Conservation (phyloP, 2,329 filamentous ascomycete genomes). For the Aspergillus transmontanensis region DNA sequence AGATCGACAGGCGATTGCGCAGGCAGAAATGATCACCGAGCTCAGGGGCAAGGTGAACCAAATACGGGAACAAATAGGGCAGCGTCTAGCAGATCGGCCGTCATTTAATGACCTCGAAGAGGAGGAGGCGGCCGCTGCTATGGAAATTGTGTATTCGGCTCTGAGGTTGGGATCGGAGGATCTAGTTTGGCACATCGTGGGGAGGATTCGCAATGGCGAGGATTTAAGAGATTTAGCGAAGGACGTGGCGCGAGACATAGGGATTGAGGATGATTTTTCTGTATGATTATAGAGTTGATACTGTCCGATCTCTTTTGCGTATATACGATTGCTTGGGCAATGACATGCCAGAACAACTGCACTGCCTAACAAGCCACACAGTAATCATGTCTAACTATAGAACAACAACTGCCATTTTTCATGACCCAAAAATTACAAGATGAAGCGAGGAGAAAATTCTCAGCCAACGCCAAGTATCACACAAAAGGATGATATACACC, state of each 20-base stretch:
- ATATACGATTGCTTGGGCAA: neutral
- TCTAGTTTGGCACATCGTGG: slow-evolving; percentile 11
- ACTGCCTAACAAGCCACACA: neutral
- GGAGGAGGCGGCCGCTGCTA: slow-evolving; percentile 6
- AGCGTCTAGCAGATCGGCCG: neutral
- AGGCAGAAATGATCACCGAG: slow-evolving; percentile 20
- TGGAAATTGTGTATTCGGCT: slow-evolving; percentile 18
- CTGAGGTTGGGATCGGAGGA: slow-evolving; percentile 13
- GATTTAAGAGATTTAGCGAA: slow-evolving; percentile 8
- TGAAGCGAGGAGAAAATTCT: neutral
- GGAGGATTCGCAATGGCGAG: slow-evolving; percentile 14
- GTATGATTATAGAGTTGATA: slow-evolving; percentile 1
- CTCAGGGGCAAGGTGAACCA: slow-evolving; percentile 13
- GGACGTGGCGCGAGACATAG: slow-evolving; percentile 1
- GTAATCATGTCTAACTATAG: neutral
- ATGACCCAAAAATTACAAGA: neutral
- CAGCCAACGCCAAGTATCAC: neutral
- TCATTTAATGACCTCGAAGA: neutral
- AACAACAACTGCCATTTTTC: neutral
- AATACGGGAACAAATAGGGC: slow-evolving; percentile 11
- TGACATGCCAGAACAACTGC: neutral
- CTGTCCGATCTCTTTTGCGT: neutral
- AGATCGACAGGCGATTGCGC: slow-evolving; percentile 22
- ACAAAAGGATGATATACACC: neutral
- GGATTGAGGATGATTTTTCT: neutral